Evolutionary conservation across 306 rosid genomes (phyloP).

Genomic region (Acacia confusa): DNA sequence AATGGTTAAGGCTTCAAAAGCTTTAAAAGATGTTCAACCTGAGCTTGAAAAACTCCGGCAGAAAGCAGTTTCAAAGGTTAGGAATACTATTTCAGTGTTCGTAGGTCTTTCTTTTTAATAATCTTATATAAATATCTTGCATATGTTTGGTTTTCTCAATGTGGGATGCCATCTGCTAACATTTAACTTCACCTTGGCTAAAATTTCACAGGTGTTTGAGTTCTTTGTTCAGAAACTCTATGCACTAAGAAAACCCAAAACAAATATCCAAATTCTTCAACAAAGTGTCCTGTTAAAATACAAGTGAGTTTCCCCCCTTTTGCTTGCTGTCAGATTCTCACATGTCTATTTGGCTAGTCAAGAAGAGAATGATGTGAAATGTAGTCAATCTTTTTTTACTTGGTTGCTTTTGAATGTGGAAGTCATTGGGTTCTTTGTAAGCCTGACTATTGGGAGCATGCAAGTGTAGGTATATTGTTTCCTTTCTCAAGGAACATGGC

Average conservation of each 20-base stretch:
- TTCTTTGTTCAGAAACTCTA: conserved; percentile 96
- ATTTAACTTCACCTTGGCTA: conserved; percentile 17
- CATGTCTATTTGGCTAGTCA: not conserved
- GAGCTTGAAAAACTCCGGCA: conserved; percentile 96
- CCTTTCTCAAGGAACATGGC: conserved; percentile 91
- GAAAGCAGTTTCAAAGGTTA: conserved; percentile 94
- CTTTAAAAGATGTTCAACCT: conserved; percentile 94
- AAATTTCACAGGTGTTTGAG: conserved; percentile 77
- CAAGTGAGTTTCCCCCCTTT: conserved; percentile 61
- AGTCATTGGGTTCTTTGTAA: conserved; percentile 16
- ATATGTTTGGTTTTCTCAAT: not conserved
- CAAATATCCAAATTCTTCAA: conserved; percentile 97
- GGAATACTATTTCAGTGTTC: not conserved
- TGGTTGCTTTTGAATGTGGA: conserved; percentile 12
- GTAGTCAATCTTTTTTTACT: conserved; percentile 14
- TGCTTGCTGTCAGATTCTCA: conserved; percentile 1
- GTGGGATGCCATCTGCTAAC: not conserved
- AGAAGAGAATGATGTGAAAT: conserved; percentile 17
- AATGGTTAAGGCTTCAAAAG: conserved; percentile 87
- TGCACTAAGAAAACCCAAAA: conserved; percentile 94
- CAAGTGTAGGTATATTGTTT: conserved; percentile 68
- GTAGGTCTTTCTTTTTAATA: not conserved
- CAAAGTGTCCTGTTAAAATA: conserved; percentile 93
- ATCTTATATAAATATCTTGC: conserved; percentile 18
- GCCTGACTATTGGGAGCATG: conserved; percentile 36